Evolutionary conservation across 768 basidiomycete species (phyloP).

Genomic region (Phaeolepiota aurea): DNA sequence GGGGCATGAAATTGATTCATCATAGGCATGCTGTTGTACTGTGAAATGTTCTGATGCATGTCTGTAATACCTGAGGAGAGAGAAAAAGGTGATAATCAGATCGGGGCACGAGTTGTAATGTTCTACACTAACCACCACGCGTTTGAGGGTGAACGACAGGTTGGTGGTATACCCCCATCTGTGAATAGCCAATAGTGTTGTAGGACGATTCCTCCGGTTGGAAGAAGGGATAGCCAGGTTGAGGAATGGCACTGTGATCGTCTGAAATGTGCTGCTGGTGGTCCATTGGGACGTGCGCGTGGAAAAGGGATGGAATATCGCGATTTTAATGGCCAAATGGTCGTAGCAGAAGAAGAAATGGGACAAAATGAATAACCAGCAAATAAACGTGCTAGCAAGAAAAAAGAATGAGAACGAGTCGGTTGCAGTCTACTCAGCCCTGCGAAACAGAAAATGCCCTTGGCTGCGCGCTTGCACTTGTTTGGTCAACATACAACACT

Average conservation of each 20-base stretch:
- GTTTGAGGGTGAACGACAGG: slow-evolving; percentile 53
- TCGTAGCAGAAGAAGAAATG: slow-evolving; percentile 25
- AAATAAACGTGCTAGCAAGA: slow-evolving; percentile 10
- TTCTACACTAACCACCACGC: slow-evolving; percentile 50
- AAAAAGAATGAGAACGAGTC: slow-evolving; percentile 14
- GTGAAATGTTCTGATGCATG: slow-evolving; percentile 42
- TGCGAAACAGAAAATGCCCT: too few relatives aligned
- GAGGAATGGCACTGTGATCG: slow-evolving; percentile 35
- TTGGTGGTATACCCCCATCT: slow-evolving; percentile 48
- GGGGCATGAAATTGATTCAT: slow-evolving; percentile 57
- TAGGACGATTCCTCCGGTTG: slow-evolving; percentile 45
- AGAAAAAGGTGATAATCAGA: slow-evolving; percentile 53
- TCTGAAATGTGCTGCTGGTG: slow-evolving; percentile 40
- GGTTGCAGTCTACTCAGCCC: too few relatives aligned
- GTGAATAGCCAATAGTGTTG: slow-evolving; percentile 43
- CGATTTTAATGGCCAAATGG: slow-evolving; percentile 19
- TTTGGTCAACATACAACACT: too few relatives aligned
- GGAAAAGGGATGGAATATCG: slow-evolving; percentile 7
- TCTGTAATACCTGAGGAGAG: slow-evolving; percentile 56
- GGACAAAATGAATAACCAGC: slow-evolving; percentile 22
- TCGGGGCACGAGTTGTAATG: slow-evolving; percentile 45
- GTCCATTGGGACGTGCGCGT: slow-evolving; percentile 32
- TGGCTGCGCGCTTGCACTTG: too few relatives aligned
- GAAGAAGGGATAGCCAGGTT: slow-evolving; percentile 43
- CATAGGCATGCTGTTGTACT: slow-evolving; percentile 54